phyloP scores from a whole-genome alignment of 352 stramenopile genomes.

The Globisporangium paddicum region DNA sequence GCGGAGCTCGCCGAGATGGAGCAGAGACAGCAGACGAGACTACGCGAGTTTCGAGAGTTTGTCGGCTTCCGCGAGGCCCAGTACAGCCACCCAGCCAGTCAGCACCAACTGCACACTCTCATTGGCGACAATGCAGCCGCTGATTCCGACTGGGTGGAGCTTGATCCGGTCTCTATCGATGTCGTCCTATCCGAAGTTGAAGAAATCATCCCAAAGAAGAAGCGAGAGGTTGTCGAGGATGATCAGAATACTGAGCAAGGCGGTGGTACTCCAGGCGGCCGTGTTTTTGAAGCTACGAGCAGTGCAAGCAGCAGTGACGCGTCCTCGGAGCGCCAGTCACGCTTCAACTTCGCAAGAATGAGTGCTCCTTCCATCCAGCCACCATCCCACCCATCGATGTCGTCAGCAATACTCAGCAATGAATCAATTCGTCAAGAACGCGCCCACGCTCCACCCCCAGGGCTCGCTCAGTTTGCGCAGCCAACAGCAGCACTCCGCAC shows the following conservation, averaged over 20 bases:
- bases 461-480: conserved; percentile 16
- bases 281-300: conserved; percentile 8
- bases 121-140: conserved; percentile 25
- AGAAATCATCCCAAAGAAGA: conserved; percentile 45
- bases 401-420: neutral
- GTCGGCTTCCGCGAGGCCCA: conserved; percentile 39
- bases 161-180: conserved; percentile 41
- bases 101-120: conserved; percentile 35
- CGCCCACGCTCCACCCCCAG: conserved; percentile 15
- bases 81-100: conserved; percentile 32
- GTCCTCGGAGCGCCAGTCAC: conserved; percentile 24
- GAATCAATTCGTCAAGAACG: neutral
- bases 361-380: neutral
- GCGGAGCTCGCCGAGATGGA: conserved; percentile 60
- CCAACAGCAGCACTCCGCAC: conserved; percentile 10
- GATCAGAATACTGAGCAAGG: conserved; percentile 8
- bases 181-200: conserved; percentile 54
- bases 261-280: neutral
- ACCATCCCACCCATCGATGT: conserved; percentile 5
- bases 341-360: conserved; percentile 53
- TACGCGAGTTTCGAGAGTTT: conserved; percentile 64
- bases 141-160: conserved; percentile 48
- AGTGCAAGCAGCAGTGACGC: conserved; percentile 15
- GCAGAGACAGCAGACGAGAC: conserved; percentile 35
- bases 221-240: neutral